Evolutionary conservation across 257 asterid genomes (phyloP), one percentile per base, ranked within the genome.

Genomic region (Salvia miltiorrhiza): DNA sequence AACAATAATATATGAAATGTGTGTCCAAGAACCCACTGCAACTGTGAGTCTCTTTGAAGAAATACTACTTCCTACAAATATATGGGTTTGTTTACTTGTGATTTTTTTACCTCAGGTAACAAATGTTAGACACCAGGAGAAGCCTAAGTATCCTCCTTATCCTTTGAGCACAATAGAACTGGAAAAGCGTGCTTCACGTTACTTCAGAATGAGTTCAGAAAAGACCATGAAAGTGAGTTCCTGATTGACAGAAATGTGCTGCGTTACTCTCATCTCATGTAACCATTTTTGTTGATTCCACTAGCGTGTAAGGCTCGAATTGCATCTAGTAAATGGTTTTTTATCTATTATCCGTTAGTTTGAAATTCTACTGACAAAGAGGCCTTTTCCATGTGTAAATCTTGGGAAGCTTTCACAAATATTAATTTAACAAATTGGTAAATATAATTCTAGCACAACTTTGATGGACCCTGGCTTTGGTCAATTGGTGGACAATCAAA

Each of bases 161-260:
- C 99, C 99, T 44, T 73, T 93, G 78, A 93, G 93, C 77, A 93
- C 99, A 53, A 86, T 93, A 75, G 99, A 93, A 89, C 96, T 93
- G 76, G 99, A 93, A 84, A 93, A 93, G 82, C 97, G 99, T 55
- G 97, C 99, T 79, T 91, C 99, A 45, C 95, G 96, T 41, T 93
- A 87, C 85, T 92, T 90, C 73, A 82, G 86, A 50, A 88, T 93
- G 96, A 93, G 99, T 80, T 87, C 99, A 65, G 99, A 83, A 71
- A 89, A 83, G 69, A 91, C 99, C 50, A 93, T 93, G 99, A 93
- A 93, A 96, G 99, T 90, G 35, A 64, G 75, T 23, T 45, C 71
- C 71, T 62, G 60, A 53, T 65, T 43, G 70, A 39, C 39, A 65
- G 76, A 59, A 57, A 69, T 78, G 64, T 77, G n/a, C 54, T 50